phyloP scores from a whole-genome alignment of 2,329 filamentous ascomycete species.

The Hirsutella rhossiliensis region DNA sequence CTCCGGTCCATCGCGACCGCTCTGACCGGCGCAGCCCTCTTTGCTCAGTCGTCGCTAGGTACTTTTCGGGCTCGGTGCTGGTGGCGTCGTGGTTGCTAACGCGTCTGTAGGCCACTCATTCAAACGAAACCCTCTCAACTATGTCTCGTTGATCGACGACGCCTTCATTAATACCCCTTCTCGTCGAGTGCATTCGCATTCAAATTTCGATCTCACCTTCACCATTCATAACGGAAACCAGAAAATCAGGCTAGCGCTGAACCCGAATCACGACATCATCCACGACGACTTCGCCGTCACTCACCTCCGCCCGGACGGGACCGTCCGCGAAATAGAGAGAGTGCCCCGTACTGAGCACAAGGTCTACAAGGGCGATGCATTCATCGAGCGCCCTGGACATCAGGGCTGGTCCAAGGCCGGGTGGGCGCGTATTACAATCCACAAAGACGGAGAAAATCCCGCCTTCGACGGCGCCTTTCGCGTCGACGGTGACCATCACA shows the following conservation, averaged over 20 bases:
- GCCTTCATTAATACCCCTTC: conserved; percentile 67
- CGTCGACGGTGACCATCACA: conserved; percentile 70
- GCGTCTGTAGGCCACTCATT: conserved; percentile 50
- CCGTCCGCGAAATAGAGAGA: conserved; percentile 50
- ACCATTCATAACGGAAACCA: conserved; percentile 54
- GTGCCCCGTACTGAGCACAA: conserved; percentile 65
- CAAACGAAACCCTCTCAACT: conserved; percentile 63
- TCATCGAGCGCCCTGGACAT: conserved; percentile 48
- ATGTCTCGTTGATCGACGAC: conserved; percentile 62
- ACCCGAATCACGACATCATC: conserved; percentile 87
- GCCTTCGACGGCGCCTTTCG: conserved; percentile 87
- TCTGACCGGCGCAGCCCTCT: conserved; percentile 11
- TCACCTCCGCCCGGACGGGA: conserved; percentile 61
- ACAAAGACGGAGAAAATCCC: conserved; percentile 62
- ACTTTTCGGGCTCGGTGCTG: not conserved
- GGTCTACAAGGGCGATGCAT: conserved; percentile 73
- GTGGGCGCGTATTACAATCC: conserved; percentile 74
- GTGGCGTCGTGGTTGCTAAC: conserved; percentile 6
- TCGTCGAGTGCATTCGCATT: conserved; percentile 66
- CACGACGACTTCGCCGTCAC: conserved; percentile 62
- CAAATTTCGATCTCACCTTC: conserved; percentile 78
- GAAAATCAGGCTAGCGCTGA: conserved; percentile 65
- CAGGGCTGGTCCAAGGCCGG: conserved; percentile 67
- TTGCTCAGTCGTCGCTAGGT: conserved; percentile 12
- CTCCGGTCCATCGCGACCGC: conserved; percentile 12